Base-by-base conservation (phyloP, 2,329 filamentous ascomycete species). In the Rugonectria rugulosa region DNA sequence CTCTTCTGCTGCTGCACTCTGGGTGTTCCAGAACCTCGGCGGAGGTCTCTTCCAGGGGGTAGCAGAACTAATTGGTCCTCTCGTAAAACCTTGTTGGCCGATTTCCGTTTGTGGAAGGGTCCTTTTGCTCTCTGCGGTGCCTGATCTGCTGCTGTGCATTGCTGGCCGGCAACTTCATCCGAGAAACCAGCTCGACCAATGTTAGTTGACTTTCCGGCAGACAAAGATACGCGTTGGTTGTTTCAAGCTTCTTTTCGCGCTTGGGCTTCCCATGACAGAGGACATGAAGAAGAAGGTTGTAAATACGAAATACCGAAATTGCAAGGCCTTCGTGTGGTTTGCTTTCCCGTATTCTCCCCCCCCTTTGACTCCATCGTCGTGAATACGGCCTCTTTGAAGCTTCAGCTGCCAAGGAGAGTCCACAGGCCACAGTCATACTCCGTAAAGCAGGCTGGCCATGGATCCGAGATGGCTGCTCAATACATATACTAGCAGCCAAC, bases 121-220 rank as follows among this genome's bases (percentile, higher is more conserved):
- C 6, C 29, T 32, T 32, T 32, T 9, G 29, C n/a, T n/a, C n/a
- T n/a, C n/a, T n/a, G n/a, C n/a, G 29, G 26, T 14, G 5, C 14
- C 15, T 36, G 32, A 19, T 24, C 37, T 23, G 27, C 29, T 34
- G 29, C n/a, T 44, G n/a, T n/a, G n/a, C n/a, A n/a, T n/a, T n/a
- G n/a, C n/a, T n/a, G n/a, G n/a, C n/a, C 48, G 48, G 48, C 48
- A 51, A 40, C 48, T 17, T 36, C 15, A 51, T 51, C 48, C 48
- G 48, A 21, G 29, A 19, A 19, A 27, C n/a, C 12, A 37, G 34
- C 34, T 10, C 15, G 34, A n/a, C 11, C 34, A 17, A 17, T 32
- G 12, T 32, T 10, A 21, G 19, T 21, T 21, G 20, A 38, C 10
- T 21, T 17, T 38, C 36, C 17, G 7, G 26, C 26, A 31, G 29